These are phyloP conservation scores for Coemansia sp. DNA, from an alignment of 192 early-diverging fungal species.

Conservation along the genomic window DNA sequence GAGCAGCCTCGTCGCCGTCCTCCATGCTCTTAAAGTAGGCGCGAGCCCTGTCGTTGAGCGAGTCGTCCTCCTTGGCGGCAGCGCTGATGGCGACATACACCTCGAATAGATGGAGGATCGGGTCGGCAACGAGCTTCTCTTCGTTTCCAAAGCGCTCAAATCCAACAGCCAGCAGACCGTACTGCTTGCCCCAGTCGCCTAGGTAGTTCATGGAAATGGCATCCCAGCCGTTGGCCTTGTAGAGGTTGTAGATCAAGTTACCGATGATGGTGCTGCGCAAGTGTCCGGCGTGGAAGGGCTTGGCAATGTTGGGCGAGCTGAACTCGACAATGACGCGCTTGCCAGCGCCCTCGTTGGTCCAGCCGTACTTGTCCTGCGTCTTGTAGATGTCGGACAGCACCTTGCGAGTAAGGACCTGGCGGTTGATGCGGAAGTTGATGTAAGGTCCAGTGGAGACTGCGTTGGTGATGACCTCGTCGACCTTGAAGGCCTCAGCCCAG, in stretches of 20 bases:
- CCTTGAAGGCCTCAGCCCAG: constrained; percentile 63
- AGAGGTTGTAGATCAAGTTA: constrained; percentile 80
- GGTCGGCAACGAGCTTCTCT: constrained; percentile 71
- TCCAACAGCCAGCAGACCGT: constrained; percentile 91
- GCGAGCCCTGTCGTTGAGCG: constrained; percentile 81
- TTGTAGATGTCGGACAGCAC: constrained; percentile 59
- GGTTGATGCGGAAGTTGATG: constrained; percentile 72
- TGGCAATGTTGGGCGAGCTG: constrained; percentile 96
- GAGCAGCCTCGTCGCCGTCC: constrained; percentile 78
- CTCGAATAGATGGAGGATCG: constrained; percentile 89
- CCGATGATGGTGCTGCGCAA: constrained; percentile 98
- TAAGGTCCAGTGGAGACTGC: constrained; percentile 65
- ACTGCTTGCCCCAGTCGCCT: constrained; percentile 99
- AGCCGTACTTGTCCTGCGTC: constrained; percentile 59
- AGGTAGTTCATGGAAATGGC: constrained; percentile 95
- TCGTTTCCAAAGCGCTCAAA: constrained; percentile 80
- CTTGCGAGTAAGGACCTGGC: constrained; percentile 53
- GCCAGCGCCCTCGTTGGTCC: constrained; percentile 62
- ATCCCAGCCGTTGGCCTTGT: constrained; percentile 86
- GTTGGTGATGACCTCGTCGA: constrained; percentile 56
- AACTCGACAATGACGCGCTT: constrained; percentile 90
- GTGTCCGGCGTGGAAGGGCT: constrained; percentile 98
- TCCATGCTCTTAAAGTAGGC: constrained; percentile 94
- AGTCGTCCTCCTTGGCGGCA: constrained; percentile 63
- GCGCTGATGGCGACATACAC: constrained; percentile 88